These are phyloP conservation scores for Colletotrichum orchidophilum DNA, from an alignment of 2,329 filamentous ascomycete species.

Conservation along the genomic window DNA sequence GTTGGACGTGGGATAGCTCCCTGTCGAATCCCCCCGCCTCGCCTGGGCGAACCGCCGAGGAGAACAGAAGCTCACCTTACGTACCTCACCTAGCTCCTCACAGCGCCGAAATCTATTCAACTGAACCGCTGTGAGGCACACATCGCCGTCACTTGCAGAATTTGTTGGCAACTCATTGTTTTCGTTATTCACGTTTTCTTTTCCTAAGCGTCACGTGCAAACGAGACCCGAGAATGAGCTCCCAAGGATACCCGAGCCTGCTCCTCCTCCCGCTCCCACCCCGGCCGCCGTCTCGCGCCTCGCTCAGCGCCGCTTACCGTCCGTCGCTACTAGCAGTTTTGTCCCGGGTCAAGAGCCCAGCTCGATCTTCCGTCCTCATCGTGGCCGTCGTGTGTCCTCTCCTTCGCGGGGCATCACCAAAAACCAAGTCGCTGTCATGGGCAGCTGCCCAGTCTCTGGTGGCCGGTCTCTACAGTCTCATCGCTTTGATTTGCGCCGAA, in stretches of 20 bases:
- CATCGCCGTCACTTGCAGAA: neutral
- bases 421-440: constrained; percentile 69
- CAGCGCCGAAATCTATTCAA: neutral
- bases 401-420: constrained; percentile 59
- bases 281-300: constrained; percentile 57
- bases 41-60: neutral
- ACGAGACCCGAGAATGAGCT: constrained; percentile 5
- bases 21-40: neutral
- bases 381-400: constrained; percentile 71
- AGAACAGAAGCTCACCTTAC: neutral
- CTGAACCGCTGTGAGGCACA: neutral
- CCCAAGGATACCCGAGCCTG: constrained; percentile 54
- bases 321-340: constrained; percentile 66
- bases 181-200: neutral
- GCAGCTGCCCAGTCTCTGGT: constrained; percentile 76
- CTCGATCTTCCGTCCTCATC: constrained; percentile 52
- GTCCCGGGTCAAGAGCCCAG: constrained; percentile 53
- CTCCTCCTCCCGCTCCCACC: constrained; percentile 73
- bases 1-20: neutral
- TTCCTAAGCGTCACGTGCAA: neutral
- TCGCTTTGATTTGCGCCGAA: constrained; percentile 76
- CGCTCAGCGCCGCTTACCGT: constrained; percentile 68
- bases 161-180: neutral
- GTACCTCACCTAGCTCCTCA: too few species aligned
- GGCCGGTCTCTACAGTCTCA: constrained; percentile 80